Evolutionary conservation across 257 asterid species (phyloP).

Genomic region (Perilla frutescens): DNA sequence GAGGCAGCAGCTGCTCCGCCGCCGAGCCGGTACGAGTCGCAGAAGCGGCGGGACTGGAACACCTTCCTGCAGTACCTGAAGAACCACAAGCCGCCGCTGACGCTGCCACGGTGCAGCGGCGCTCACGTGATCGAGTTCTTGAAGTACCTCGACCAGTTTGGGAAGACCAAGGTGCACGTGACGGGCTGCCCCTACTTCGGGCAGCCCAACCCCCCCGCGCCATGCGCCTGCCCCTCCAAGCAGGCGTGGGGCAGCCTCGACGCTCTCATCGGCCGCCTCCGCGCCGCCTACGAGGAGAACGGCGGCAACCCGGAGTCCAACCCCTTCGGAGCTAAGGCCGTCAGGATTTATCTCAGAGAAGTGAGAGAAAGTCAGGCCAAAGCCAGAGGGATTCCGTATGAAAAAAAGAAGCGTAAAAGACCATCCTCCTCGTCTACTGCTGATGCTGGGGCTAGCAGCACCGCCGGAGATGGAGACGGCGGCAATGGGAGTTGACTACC

Average conservation of each 20-base stretch:
- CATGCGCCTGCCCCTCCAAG: conserved; percentile 48
- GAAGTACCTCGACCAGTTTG: conserved; percentile 57
- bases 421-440: background rate
- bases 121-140: conserved; percentile 60
- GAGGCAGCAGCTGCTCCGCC: conserved; percentile 8
- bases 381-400: conserved; percentile 52
- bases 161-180: conserved; percentile 57
- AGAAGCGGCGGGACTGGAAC: conserved; percentile 57
- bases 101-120: conserved; percentile 51
- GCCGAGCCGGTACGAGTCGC: conserved; percentile 57
- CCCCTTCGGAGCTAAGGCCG: conserved; percentile 56
- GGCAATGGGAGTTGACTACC: conserved; percentile 33
- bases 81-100: conserved; percentile 58
- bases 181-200: conserved; percentile 52
- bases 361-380: conserved; percentile 50
- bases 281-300: conserved; percentile 60
- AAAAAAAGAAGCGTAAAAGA: conserved; percentile 54
- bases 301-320: conserved; percentile 47
- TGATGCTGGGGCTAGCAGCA: background rate
- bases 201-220: conserved; percentile 47
- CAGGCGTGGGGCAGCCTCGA: conserved; percentile 65
- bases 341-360: conserved; percentile 53
- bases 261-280: conserved; percentile 54
- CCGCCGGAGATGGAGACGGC: conserved; percentile 24
- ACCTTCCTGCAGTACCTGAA: conserved; percentile 49